Conservation (phyloP, 2,329 filamentous ascomycete genomes). For the Camillea tinctor region DNA sequence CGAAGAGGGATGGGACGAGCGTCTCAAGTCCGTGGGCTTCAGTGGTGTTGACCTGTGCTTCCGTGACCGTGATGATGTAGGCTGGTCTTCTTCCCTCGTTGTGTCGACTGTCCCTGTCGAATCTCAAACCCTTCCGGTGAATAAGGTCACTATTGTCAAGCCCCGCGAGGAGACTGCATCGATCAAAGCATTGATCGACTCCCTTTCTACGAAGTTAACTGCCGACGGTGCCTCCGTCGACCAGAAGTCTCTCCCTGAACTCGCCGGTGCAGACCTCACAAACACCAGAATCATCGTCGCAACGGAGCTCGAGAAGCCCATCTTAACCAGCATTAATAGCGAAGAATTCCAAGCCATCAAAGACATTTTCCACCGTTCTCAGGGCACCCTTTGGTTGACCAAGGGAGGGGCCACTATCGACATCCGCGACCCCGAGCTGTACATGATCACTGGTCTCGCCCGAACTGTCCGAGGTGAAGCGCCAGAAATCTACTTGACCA, state of each 20-base stretch:
- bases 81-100: conserved; percentile 28
- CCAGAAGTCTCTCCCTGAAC: conserved; percentile 20
- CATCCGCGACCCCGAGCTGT: conserved; percentile 30
- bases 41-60: conserved; percentile 27
- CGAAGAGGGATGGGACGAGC: conserved; percentile 27
- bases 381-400: conserved; percentile 28
- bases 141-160: conserved; percentile 25
- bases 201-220: conserved; percentile 22
- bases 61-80: conserved; percentile 28
- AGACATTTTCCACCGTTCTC: conserved; percentile 25
- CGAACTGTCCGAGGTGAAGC: conserved; percentile 46
- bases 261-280: conserved; percentile 19
- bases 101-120: conserved; percentile 24
- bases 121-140: conserved; percentile 18
- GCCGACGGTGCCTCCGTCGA: conserved; percentile 20
- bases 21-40: conserved; percentile 27
- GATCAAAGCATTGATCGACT: conserved; percentile 19
- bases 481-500: conserved; percentile 42
- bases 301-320: conserved; percentile 28
- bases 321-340: conserved; percentile 22
- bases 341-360: conserved; percentile 25
- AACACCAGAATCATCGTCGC: conserved; percentile 27
- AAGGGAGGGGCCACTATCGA: conserved; percentile 26
- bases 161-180: conserved; percentile 16
- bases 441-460: conserved; percentile 46